These are phyloP conservation scores for Cercospora sp. DNA, from an alignment of 2,329 filamentous ascomycete species.

Conservation along the genomic window DNA sequence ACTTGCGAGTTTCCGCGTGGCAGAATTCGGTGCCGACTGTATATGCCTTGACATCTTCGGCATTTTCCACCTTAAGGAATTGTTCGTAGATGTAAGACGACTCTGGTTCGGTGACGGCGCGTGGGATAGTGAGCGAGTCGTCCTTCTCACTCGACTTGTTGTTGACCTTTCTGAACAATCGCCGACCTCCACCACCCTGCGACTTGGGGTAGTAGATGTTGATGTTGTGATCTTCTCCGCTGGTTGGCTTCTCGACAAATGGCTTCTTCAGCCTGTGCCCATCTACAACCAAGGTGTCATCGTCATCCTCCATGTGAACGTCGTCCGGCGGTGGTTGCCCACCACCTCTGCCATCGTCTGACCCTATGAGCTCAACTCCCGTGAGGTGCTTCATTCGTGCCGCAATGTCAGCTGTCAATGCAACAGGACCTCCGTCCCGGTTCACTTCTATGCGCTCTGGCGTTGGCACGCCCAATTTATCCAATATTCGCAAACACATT, in stretches of 20 bases:
- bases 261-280: slow-evolving; percentile 80
- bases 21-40: slow-evolving; percentile 92
- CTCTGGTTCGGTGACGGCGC: slow-evolving; percentile 75
- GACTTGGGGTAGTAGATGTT: slow-evolving; percentile 94
- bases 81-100: slow-evolving; percentile 96
- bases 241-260: slow-evolving; percentile 98
- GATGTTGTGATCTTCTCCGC: slow-evolving; percentile 97
- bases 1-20: slow-evolving; percentile 95
- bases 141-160: slow-evolving; percentile 99
- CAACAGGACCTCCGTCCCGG: slow-evolving; percentile 81
- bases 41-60: slow-evolving; percentile 97
- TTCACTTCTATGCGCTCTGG: slow-evolving; percentile 87
- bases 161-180: slow-evolving; percentile 93
- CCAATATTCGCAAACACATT: slow-evolving; percentile 81
- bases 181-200: slow-evolving; percentile 82
- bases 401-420: slow-evolving; percentile 76
- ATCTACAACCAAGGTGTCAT: slow-evolving; percentile 85
- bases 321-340: slow-evolving; percentile 59
- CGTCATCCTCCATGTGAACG: slow-evolving; percentile 85
- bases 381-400: slow-evolving; percentile 79
- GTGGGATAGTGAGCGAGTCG: slow-evolving; percentile 70
- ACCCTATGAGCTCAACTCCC: slow-evolving; percentile 71
- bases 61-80: slow-evolving; percentile 94
- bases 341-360: slow-evolving; percentile 65
- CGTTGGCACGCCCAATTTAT: slow-evolving; percentile 85